Evolutionary conservation across 257 asterid genomes (phyloP).

Genomic region (Capsicum pubescens): DNA sequence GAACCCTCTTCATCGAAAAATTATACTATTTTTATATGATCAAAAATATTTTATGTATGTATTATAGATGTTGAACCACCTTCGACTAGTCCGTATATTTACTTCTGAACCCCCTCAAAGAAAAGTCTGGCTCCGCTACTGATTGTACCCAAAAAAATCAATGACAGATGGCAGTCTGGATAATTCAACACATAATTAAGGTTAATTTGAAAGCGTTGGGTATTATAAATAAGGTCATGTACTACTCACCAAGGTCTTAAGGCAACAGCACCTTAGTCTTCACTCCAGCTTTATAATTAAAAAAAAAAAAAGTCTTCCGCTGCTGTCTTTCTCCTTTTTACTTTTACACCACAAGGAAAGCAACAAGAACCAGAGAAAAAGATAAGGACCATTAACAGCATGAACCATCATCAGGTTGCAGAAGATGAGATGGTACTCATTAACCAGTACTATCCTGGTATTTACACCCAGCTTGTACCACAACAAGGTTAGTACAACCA

Average conservation of each 20-base stretch:
- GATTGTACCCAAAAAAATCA: background rate
- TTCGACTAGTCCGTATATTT: no score
- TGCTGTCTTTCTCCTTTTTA: constrained; percentile 26
- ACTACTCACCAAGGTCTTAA: constrained; percentile 28
- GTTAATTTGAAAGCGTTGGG: constrained; percentile 30
- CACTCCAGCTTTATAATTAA: constrained; percentile 7
- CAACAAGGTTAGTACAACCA: constrained; percentile 44
- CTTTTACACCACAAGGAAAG: constrained; percentile 6
- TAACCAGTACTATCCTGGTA: constrained; percentile 58
- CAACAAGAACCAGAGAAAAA: background rate
- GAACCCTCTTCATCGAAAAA: no score
- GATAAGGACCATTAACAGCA: constrained; percentile 28
- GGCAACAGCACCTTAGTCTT: constrained; percentile 33
- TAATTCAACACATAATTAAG: constrained; percentile 34
- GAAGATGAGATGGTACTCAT: constrained; percentile 56
- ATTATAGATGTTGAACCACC: no score
- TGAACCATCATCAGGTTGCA: constrained; percentile 41
- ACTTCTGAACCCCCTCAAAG: no score
- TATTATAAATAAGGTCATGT: constrained; percentile 55
- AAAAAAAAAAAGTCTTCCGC: constrained; percentile 13
- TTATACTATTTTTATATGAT: no score
- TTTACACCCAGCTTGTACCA: constrained; percentile 44
- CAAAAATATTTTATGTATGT: no score
- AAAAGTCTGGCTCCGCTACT: no score
- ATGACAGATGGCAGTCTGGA: constrained; percentile 44